Conservation (phyloP, 768 basidiomycete genomes). For the Serendipita sp. region DNA sequence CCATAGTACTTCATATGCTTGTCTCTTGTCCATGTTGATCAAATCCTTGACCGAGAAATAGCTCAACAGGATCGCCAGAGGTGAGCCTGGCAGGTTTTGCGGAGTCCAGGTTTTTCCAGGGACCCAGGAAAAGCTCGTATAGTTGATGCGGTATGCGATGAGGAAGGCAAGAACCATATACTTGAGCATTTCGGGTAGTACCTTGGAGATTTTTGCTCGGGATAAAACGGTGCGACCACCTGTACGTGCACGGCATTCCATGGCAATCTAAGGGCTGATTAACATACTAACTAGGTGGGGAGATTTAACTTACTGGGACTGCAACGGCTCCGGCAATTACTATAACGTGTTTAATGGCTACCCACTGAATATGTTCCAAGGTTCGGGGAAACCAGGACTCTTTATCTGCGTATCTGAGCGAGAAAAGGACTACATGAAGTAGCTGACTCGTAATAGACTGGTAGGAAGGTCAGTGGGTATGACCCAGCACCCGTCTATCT, state of each 20-base stretch:
- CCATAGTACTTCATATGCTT: not conserved
- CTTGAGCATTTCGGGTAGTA: not conserved
- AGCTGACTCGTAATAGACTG: not conserved
- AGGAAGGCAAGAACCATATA: not conserved
- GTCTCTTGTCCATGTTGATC: not conserved
- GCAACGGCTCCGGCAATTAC: not conserved
- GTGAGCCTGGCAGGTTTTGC: not conserved
- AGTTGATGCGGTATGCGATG: not conserved
- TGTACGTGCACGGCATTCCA: too few species aligned
- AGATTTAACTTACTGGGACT: not conserved
- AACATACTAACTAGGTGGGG: not conserved
- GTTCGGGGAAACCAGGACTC: not conserved
- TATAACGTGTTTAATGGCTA: not conserved
- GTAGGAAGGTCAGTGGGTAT: not conserved
- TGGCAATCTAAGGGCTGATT: too few species aligned
- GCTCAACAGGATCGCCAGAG: not conserved
- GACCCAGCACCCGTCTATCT: not conserved
- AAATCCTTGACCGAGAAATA: not conserved
- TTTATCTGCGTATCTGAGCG: not conserved
- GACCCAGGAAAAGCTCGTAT: not conserved
- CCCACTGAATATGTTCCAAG: not conserved
- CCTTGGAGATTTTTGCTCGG: not conserved
- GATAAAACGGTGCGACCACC: not conserved
- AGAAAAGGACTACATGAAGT: not conserved
- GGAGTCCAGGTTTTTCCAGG: not conserved